Conservation (phyloP, 805 yeast genomes). For the Yarrowia sp. region DNA sequence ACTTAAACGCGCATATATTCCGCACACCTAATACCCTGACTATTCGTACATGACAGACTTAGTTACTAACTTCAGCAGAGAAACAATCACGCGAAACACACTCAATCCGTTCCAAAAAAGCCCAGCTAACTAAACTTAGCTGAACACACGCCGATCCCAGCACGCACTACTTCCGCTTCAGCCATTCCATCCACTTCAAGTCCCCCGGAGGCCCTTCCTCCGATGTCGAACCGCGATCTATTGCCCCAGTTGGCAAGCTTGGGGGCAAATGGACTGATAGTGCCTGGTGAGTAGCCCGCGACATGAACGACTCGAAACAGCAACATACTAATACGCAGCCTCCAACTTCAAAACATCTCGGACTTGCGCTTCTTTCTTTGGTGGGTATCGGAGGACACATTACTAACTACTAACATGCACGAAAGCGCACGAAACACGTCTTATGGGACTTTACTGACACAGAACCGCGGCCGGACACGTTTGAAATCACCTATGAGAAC, state of each 20-base stretch:
- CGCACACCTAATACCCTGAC: constrained; percentile 4
- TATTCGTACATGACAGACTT: neutral
- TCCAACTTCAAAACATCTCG: neutral
- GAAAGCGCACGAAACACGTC: neutral
- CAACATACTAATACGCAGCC: constrained; percentile 1
- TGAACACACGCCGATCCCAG: neutral
- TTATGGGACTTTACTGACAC: neutral
- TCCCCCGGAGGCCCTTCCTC: constrained; percentile 1
- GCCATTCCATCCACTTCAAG: neutral
- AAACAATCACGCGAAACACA: neutral
- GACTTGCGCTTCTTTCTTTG: constrained; percentile 12
- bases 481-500: neutral
- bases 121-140: constrained; percentile 1
- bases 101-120: neutral
- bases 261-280: constrained; percentile 19
- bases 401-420: neutral
- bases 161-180: neutral
- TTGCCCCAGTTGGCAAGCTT: constrained; percentile 19
- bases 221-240: constrained; percentile 16
- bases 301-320: neutral
- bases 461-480: neutral
- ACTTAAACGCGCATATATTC: constrained; percentile 6
- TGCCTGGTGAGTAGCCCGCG: constrained; percentile 18
- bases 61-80: neutral
- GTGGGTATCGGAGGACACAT: constrained; percentile 6